Percentiles rank a stretch among this genome's conserved stretches.
Conservation (phyloP, 23 red algal genomes). For the Pyropia haitanensis region DNA sequence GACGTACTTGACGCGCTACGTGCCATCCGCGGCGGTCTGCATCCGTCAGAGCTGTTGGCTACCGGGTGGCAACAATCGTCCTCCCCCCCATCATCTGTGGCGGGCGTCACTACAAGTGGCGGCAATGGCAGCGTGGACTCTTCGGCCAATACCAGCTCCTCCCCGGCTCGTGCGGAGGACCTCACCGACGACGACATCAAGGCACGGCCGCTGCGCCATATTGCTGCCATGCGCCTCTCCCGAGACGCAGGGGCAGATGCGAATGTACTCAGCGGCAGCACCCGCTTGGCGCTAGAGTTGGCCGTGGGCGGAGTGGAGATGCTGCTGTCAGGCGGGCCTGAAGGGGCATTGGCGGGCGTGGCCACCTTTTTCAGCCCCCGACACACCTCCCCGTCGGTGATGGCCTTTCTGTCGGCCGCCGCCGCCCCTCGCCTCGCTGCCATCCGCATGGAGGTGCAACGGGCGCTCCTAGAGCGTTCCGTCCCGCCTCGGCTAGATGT, state of each 20-base stretch:
- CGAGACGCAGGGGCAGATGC: conserved; percentile 41
- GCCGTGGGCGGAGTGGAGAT: conserved; percentile 61
- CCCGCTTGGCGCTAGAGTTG: conserved; percentile 43
- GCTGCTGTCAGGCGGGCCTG: conserved; percentile 32
- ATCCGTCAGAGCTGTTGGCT: too few species aligned
- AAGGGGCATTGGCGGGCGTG: conserved; percentile 39
- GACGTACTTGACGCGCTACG: too few species aligned
- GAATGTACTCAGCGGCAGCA: conserved; percentile 16
- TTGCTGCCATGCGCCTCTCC: conserved; percentile 45
- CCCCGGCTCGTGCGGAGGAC: neutral
- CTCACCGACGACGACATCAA: neutral
- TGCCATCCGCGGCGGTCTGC: too few species aligned
- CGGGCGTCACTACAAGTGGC: too few species aligned
- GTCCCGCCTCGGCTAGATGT: conserved; percentile 63
- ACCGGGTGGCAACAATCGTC: too few species aligned
- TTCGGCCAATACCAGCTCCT: too few species aligned
- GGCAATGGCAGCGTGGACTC: too few species aligned
- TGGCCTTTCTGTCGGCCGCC: conserved; percentile 43
- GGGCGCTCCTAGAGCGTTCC: conserved; percentile 43
- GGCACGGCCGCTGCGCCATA: conserved; percentile 28
- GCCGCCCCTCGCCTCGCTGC: conserved; percentile 62
- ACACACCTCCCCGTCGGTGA: conserved; percentile 57
- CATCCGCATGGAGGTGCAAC: conserved; percentile 66
- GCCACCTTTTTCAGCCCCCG: conserved; percentile 45
- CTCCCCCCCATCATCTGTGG: too few species aligned